Percentiles rank a stretch among this genome's conserved stretches.
Evolutionary conservation across 371 early-diverging fungal species (phyloP).

Genomic region (Vairimorpha necatrix): DNA sequence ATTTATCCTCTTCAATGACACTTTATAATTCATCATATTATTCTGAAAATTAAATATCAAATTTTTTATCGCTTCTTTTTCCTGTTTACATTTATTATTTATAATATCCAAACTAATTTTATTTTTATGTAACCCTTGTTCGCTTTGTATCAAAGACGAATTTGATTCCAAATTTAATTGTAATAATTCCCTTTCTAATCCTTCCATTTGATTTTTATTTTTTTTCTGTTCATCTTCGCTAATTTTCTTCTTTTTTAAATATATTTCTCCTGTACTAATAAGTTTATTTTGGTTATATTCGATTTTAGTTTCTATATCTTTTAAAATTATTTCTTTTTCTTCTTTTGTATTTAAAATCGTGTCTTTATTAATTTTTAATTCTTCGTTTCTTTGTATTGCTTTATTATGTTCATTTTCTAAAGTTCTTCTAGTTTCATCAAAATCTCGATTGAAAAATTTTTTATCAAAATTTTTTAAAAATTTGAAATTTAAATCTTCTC

Average conservation of each 20-base stretch:
- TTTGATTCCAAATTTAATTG: slow-evolving; percentile 60
- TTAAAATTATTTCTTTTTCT: slow-evolving; percentile 22
- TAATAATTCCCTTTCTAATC: slow-evolving; percentile 60
- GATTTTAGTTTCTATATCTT: slow-evolving; percentile 34
- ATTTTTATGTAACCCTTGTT: slow-evolving; percentile 56
- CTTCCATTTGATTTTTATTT: slow-evolving; percentile 61
- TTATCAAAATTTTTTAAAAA: slow-evolving; percentile 24
- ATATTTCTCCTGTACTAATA: slow-evolving; percentile 52
- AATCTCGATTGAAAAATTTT: slow-evolving; percentile 1
- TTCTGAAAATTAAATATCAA: slow-evolving; percentile 46
- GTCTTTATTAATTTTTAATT: slow-evolving; percentile 1
- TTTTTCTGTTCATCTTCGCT: slow-evolving; percentile 57
- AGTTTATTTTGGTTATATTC: slow-evolving; percentile 38
- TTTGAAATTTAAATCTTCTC: slow-evolving; percentile 32
- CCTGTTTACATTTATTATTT: slow-evolving; percentile 43
- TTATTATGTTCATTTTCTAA: neutral
- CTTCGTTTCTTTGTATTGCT: neutral
- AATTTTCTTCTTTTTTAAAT: slow-evolving; percentile 65
- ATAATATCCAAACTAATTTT: slow-evolving; percentile 58
- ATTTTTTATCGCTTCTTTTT: slow-evolving; percentile 61
- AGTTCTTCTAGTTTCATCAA: neutral
- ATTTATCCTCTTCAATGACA: neutral
- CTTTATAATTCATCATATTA: neutral
- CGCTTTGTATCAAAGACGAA: slow-evolving; percentile 58
- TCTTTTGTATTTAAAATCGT: neutral